Evolutionary conservation across 1,284 basidiomycete genomes (phyloP).

Genomic region (Moesziomyces antarcticus): DNA sequence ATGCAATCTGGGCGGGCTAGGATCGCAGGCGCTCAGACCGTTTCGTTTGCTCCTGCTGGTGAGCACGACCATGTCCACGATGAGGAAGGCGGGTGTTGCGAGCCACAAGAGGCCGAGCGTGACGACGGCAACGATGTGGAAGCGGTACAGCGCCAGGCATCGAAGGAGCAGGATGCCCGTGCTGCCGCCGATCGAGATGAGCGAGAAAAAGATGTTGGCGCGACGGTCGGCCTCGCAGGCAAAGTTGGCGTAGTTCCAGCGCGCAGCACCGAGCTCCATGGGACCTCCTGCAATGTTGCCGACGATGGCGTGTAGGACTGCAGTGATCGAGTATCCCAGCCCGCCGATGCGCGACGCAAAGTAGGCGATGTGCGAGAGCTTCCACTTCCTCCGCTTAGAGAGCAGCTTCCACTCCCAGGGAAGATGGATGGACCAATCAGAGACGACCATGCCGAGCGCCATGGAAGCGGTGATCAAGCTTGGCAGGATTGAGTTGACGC

Average conservation of each 20-base stretch:
- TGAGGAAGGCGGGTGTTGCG: conserved; percentile 35
- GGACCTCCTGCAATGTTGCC: conserved; percentile 39
- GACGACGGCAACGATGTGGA: conserved; percentile 32
- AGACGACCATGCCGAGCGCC: conserved; percentile 40
- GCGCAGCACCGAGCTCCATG: conserved; percentile 19
- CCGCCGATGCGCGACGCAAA: conserved; percentile 48
- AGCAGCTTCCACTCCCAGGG: conserved; percentile 49
- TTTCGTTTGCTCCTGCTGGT: conserved; percentile 38
- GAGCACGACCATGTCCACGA: conserved; percentile 40
- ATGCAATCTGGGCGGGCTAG: conserved; percentile 17
- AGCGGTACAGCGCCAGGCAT: conserved; percentile 45
- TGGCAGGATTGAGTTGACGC: conserved; percentile 40
- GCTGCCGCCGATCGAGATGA: conserved; percentile 47
- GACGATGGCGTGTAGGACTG: conserved; percentile 33
- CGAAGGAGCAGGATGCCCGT: conserved; percentile 42
- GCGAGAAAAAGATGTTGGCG: conserved; percentile 38
- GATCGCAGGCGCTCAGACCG: conserved; percentile 44
- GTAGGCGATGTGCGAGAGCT: conserved; percentile 52
- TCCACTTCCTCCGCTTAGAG: conserved; percentile 38
- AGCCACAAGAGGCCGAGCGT: conserved; percentile 41
- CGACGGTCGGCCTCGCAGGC: conserved; percentile 36
- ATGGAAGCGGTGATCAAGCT: conserved; percentile 41
- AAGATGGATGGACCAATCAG: conserved; percentile 47
- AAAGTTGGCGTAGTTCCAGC: conserved; percentile 47
- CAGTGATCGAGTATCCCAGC: conserved; percentile 28